Evolutionary conservation across 495 filamentous ascomycete species (phyloP).

Genomic region (Stereocaulon alpinum): DNA sequence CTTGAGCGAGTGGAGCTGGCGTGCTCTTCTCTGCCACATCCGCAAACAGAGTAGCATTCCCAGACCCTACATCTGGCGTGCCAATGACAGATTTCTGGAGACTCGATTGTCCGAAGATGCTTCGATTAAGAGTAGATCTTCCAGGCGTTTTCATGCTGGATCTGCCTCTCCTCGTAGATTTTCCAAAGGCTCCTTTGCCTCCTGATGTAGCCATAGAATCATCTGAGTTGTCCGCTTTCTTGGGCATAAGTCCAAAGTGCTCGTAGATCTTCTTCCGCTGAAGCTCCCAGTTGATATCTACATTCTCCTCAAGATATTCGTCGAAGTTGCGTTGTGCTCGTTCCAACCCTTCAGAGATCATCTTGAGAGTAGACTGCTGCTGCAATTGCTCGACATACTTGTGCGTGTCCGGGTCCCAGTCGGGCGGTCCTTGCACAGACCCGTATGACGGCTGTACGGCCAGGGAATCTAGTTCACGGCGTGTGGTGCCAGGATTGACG

Average conservation of each 20-base stretch:
- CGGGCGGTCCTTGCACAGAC: conserved; percentile 34
- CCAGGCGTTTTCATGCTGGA: conserved; percentile 38
- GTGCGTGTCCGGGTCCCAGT: conserved; percentile 67
- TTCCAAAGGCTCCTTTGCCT: conserved; percentile 47
- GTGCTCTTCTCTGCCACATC: conserved; percentile 50
- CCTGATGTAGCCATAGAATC: conserved; percentile 28
- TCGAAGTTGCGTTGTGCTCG: conserved; percentile 86
- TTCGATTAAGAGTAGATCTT: conserved; percentile 38
- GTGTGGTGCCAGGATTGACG: conserved; percentile 63
- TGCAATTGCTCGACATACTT: conserved; percentile 73
- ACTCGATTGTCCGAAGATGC: conserved; percentile 61
- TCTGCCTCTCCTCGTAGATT: conserved; percentile 31
- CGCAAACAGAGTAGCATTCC: conserved; percentile 49
- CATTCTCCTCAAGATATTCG: conserved; percentile 81
- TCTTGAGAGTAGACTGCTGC: conserved; percentile 79
- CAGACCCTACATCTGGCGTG: conserved; percentile 49
- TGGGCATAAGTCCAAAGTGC: conserved; percentile 81
- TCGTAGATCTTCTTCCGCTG: conserved; percentile 88
- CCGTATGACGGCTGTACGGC: conserved; percentile 36
- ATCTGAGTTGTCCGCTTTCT: conserved; percentile 39
- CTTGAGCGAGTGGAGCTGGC: conserved; percentile 38
- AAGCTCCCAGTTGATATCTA: conserved; percentile 89
- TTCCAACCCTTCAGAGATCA: conserved; percentile 79
- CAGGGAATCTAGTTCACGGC: conserved; percentile 62
- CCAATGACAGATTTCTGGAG: conserved; percentile 79